These are phyloP conservation scores for Apiotrichum porosum DNA, from an alignment of 1,284 basidiomycete species.

Conservation along the genomic window DNA sequence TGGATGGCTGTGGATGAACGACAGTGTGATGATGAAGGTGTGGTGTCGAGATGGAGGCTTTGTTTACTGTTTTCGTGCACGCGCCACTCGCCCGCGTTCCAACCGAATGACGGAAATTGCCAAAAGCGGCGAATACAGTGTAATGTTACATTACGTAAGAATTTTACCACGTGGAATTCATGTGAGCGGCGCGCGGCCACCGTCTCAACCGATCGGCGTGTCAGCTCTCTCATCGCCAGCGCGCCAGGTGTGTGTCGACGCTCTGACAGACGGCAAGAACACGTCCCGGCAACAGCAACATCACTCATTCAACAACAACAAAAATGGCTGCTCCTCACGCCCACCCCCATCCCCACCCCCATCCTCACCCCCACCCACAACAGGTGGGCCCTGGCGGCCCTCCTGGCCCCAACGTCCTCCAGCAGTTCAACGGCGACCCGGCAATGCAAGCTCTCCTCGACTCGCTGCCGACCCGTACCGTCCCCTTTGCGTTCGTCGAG, in stretches of 20 bases:
- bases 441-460: slow-evolving; percentile 40
- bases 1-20: slow-evolving; percentile 7
- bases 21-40: background rate
- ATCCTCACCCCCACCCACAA: slow-evolving; percentile 8
- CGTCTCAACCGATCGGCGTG: no score
- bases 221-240: no score
- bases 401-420: slow-evolving; percentile 17
- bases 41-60: background rate
- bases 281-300: no score
- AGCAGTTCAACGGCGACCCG: slow-evolving; percentile 28
- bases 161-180: no score
- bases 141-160: no score
- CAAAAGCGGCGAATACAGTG: no score
- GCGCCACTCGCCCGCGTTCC: no score
- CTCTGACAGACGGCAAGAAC: no score
- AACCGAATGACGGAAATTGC: no score
- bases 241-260: no score
- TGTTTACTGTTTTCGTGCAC: background rate
- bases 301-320: background rate
- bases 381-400: slow-evolving; percentile 6
- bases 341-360: slow-evolving; percentile 15
- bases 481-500: slow-evolving; percentile 31
- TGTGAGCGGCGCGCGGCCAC: no score
- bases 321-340: slow-evolving; percentile 10
- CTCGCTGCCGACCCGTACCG: slow-evolving; percentile 31